Evolutionary conservation across 2,329 filamentous ascomycete genomes (phyloP).

Genomic region (Byssochlamys sp.): DNA sequence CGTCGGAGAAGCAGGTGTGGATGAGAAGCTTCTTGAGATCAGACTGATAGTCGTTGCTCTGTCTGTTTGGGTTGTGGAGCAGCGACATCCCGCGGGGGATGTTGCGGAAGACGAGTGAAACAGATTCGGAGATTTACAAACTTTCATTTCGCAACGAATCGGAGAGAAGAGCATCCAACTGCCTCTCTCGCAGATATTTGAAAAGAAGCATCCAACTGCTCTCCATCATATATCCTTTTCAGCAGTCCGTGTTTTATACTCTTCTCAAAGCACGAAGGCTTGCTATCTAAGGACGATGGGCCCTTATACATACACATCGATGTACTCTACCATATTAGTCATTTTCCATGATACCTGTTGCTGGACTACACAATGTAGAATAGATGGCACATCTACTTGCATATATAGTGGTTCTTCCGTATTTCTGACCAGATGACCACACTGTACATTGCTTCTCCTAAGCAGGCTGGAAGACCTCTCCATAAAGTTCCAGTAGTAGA

Average conservation of each 20-base stretch:
- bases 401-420: not conserved
- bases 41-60: not conserved
- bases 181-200: slow-evolving; percentile 30
- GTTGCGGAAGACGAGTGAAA: not conserved
- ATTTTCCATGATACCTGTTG: not conserved
- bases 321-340: not conserved
- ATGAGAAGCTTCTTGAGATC: not conserved
- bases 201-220: slow-evolving; percentile 37
- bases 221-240: slow-evolving; percentile 17
- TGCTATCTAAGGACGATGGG: not conserved
- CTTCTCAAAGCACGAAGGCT: not conserved
- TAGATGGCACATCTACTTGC: not conserved
- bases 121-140: not conserved
- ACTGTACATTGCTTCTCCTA: not conserved
- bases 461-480: not conserved
- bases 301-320: not conserved
- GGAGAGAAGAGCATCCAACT: slow-evolving; percentile 34
- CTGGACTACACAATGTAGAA: not conserved
- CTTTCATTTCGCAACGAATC: slow-evolving; percentile 17
- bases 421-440: not conserved
- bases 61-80: not conserved
- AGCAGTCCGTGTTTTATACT: not conserved
- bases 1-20: not conserved
- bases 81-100: not conserved
- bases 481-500: not conserved